A percentile compares a stretch with the other conserved stretches of the same genome.
Conservation (phyloP, 148 eudicot genomes). For the Vaccinium myrtillus region DNA sequence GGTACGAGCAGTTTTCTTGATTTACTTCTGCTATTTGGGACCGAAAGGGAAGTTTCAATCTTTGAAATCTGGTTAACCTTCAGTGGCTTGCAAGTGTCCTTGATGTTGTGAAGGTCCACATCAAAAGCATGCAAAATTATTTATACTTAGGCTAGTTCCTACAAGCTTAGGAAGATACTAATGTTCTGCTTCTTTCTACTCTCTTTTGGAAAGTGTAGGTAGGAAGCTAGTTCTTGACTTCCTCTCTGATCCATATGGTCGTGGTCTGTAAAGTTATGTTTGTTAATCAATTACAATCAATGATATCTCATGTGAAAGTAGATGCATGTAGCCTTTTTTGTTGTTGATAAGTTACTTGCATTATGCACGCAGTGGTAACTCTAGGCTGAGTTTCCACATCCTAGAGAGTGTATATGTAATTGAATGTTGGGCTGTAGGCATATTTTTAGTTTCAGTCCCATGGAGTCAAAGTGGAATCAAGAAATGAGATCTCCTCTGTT, state of each 20-base stretch:
- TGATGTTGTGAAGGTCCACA: neutral
- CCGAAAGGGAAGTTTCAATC: neutral
- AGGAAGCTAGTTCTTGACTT: neutral
- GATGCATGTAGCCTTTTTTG: neutral
- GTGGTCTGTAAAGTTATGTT: neutral
- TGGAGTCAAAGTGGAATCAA: neutral
- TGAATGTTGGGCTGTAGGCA: neutral
- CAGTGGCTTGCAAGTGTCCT: neutral
- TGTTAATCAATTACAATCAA: neutral
- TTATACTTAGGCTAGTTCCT: neutral
- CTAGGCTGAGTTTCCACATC: neutral
- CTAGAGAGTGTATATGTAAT: neutral
- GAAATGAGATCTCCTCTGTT: neutral
- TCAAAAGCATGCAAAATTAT: neutral
- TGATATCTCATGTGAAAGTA: neutral
- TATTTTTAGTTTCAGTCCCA: neutral
- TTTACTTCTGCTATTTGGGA: neutral
- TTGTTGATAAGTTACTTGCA: neutral
- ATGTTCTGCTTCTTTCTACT: neutral
- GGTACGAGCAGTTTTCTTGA: neutral
- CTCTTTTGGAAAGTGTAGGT: neutral
- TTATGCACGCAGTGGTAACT: neutral
- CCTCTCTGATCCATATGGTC: neutral
- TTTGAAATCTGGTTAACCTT: neutral
- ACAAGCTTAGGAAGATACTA: neutral